phyloP scores from a whole-genome alignment of 2,329 filamentous ascomycete species.

The Pseudopithomyces chartarum region DNA sequence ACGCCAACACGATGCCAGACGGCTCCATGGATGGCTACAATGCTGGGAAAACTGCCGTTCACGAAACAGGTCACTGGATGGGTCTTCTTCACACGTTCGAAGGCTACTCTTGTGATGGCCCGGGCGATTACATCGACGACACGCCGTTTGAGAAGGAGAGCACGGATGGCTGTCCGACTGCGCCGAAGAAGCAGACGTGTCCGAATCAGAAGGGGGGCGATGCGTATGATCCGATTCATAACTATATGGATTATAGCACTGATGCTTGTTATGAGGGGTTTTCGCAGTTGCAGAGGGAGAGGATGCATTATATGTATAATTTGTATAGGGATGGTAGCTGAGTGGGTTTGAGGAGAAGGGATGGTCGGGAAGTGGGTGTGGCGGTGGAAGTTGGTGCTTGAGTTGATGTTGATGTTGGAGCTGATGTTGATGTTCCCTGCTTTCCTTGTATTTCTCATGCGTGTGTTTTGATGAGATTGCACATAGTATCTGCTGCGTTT shows the following conservation, averaged over 20 bases:
- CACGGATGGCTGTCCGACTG: conserved; percentile 61
- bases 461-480: conserved; percentile 1
- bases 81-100: conserved; percentile 55
- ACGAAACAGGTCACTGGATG: conserved; percentile 56
- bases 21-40: conserved; percentile 57
- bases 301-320: conserved; percentile 59
- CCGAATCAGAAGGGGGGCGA: conserved; percentile 45
- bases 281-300: conserved; percentile 53
- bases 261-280: conserved; percentile 62
- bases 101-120: conserved; percentile 50
- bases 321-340: conserved; percentile 48
- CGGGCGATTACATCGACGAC: conserved; percentile 52
- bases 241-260: conserved; percentile 65
- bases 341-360: not conserved
- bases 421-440: not conserved
- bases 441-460: not conserved
- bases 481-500: not conserved
- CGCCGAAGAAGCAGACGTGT: conserved; percentile 57
- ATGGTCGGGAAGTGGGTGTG: not conserved
- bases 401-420: not conserved
- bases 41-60: conserved; percentile 52
- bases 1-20: conserved; percentile 62
- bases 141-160: conserved; percentile 48
- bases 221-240: conserved; percentile 57
- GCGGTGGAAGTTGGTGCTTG: not conserved